A percentile compares a stretch with the other conserved stretches of the same genome.
phyloP scores from a whole-genome alignment of 768 basidiomycete genomes.

The Multifurca ochricompacta region DNA sequence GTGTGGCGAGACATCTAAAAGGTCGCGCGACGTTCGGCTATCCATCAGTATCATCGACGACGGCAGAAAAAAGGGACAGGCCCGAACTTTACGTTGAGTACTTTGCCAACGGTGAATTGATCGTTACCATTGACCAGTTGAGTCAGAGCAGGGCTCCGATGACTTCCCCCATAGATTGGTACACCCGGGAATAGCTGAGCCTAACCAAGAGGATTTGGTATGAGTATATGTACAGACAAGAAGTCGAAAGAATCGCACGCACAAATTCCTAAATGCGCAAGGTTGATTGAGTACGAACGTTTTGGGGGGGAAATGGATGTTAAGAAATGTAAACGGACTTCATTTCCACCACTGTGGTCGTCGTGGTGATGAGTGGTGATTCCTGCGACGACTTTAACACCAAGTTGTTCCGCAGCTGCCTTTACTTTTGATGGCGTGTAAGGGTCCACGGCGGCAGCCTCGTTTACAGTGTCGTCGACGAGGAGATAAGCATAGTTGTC shows the following conservation, averaged over 20 bases:
- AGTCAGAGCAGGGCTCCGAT: slow-evolving; percentile 57
- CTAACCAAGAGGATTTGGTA: slow-evolving; percentile 23
- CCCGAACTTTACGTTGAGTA: slow-evolving; percentile 50
- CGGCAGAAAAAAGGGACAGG: too few species aligned
- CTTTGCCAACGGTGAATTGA: slow-evolving; percentile 64
- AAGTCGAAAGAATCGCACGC: background rate
- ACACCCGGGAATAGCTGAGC: slow-evolving; percentile 36
- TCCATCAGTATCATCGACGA: background rate
- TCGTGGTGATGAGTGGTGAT: slow-evolving; percentile 91
- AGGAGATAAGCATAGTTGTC: slow-evolving; percentile 87
- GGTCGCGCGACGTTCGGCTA: too few species aligned
- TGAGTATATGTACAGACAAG: background rate
- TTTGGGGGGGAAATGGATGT: background rate
- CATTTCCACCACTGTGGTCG: slow-evolving; percentile 86
- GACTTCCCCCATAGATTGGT: slow-evolving; percentile 74
- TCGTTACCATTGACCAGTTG: slow-evolving; percentile 74
- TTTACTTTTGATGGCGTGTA: slow-evolving; percentile 67
- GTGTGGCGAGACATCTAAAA: slow-evolving; percentile 82
- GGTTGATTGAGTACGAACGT: too few species aligned
- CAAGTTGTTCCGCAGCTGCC: slow-evolving; percentile 51
- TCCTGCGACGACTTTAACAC: slow-evolving; percentile 58
- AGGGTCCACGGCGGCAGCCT: slow-evolving; percentile 75
- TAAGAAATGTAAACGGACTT: slow-evolving; percentile 35
- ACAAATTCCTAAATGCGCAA: slow-evolving; percentile 37
- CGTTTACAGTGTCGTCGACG: slow-evolving; percentile 56